A percentile compares a stretch with the other conserved stretches of the same genome.
phyloP scores from a whole-genome alignment of 331 rosid genomes.

The Dryas integrifolia region DNA sequence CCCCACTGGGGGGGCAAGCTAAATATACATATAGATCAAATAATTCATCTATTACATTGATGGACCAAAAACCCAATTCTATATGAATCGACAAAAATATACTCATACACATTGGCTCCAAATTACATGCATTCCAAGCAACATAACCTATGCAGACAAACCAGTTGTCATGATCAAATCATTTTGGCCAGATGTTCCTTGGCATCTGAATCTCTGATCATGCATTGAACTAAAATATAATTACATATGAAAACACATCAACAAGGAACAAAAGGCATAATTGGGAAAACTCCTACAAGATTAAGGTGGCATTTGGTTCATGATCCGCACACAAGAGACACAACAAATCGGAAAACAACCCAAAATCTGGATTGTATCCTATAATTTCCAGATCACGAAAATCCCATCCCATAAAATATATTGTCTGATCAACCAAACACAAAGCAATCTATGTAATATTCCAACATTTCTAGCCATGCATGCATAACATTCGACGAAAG shows the following conservation, averaged over 20 bases:
- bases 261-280: neutral
- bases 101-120: neutral
- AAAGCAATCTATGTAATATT: neutral
- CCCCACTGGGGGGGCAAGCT: too few relatives aligned
- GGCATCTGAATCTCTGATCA: neutral
- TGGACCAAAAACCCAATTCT: neutral
- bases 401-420: neutral
- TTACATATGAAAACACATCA: neutral
- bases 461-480: neutral
- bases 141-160: neutral
- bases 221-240: neutral
- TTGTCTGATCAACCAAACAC: conserved; percentile 6
- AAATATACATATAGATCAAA: neutral
- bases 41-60: neutral
- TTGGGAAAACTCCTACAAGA: neutral
- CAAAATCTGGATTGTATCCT: neutral
- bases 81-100: too few relatives aligned
- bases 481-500: neutral
- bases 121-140: conserved; percentile 1
- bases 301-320: neutral
- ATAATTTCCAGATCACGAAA: neutral
- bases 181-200: neutral
- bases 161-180: neutral
- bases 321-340: too few relatives aligned
- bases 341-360: neutral